Evolutionary conservation across 495 filamentous ascomycete genomes (phyloP), one percentile per base, ranked within the genome.

Genomic region (Penicillium antarcticum): DNA sequence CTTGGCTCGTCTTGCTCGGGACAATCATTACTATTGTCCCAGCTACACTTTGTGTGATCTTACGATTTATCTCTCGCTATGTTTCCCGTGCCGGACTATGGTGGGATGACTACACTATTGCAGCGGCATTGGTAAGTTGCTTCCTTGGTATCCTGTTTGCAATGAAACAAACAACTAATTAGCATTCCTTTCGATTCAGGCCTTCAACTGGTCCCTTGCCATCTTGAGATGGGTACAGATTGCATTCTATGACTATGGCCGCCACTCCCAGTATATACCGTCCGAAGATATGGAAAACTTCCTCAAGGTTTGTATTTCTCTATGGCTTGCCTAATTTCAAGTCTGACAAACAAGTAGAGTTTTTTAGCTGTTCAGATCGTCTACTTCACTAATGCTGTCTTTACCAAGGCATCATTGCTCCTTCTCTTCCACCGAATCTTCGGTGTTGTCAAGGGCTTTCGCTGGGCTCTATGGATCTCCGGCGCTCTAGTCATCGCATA

Each of bases 371-470:
- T 53, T 9, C 58, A 67, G 42, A 49, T 69, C 9, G 4, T 63
- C 9, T 69, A 67, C 45, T 61, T 63, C 40, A 43, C 44, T 14
- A 65, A 66, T 40, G 55, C 61, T 38, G 53, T 55, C 31, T 44
- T 63, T 24, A 67, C 61, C 12, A 71, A 69, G 31, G 24, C 55
- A n/a, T 67, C 68, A 19, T 68, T 74, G 41, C 63, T 73, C 14
- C 60, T 74, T 24, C 72, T 74, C 52, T 74, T 71, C 48, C 69
- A 65, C 52, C 65, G 69, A 6, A 71, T 74, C 45, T 73, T 75
- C 55, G 66, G 66, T 17, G 66, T 69, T 1, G 56, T 73, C 12
- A 54, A 39, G 14, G 29, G 38, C 31, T 74, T 78, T 49, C 68
- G 73, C 32, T 56, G 65, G 48, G 62, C 57, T 32, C 62, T 71